These are phyloP conservation scores for Corchorus capsularis DNA, from an alignment of 345 rosid genomes.

Conservation along the genomic window DNA sequence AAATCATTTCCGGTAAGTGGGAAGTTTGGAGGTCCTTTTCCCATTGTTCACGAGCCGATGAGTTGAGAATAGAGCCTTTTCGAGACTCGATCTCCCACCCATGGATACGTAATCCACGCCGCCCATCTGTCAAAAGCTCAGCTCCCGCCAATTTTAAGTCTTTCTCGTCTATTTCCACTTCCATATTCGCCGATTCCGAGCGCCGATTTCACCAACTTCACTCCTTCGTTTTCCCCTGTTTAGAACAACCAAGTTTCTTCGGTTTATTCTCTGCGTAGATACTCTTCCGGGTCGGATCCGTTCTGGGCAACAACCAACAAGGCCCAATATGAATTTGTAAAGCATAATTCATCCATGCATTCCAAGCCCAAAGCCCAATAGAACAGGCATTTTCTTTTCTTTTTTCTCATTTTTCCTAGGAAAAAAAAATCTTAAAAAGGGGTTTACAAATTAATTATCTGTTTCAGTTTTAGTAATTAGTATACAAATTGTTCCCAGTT, in stretches of 20 bases:
- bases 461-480: too few relatives aligned
- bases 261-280: not conserved
- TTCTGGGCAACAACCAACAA: not conserved
- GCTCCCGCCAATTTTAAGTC: slow-evolving; percentile 75
- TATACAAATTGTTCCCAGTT: too few relatives aligned
- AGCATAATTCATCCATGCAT: too few relatives aligned
- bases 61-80: slow-evolving; percentile 74
- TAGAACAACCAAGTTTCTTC: slow-evolving; percentile 25
- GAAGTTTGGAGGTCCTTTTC: slow-evolving; percentile 76
- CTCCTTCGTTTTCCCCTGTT: not conserved
- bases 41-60: slow-evolving; percentile 63
- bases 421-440: too few relatives aligned
- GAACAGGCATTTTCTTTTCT: not conserved
- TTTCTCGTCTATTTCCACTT: slow-evolving; percentile 60
- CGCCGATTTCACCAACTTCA: slow-evolving; percentile 41
- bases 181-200: slow-evolving; percentile 51
- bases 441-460: too few relatives aligned
- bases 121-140: slow-evolving; percentile 62
- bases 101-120: slow-evolving; percentile 64
- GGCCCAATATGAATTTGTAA: not conserved
- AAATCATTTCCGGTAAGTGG: slow-evolving; percentile 91
- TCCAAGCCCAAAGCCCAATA: not conserved
- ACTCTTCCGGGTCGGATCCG: not conserved
- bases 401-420: not conserved
- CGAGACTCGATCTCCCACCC: slow-evolving; percentile 87